Conservation (phyloP, 2,329 filamentous ascomycete genomes). For the Epichloe glyceriae region DNA sequence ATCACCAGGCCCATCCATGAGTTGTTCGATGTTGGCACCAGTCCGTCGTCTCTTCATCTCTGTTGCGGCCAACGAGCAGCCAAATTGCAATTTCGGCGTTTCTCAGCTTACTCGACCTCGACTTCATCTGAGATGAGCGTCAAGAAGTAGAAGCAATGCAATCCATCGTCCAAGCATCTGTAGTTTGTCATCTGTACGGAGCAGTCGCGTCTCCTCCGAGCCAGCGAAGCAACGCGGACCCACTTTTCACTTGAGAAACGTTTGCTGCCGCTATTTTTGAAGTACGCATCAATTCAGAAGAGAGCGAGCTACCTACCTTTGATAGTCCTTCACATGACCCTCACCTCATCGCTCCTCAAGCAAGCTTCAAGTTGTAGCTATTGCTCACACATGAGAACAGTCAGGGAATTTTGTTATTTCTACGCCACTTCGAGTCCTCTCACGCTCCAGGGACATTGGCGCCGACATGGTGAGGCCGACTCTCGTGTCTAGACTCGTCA, state of each 20-base stretch:
- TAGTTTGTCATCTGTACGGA: too few species aligned
- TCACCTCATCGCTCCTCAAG: neutral
- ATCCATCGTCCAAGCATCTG: too few species aligned
- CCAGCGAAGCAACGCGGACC: neutral
- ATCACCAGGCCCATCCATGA: neutral
- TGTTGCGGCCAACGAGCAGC: too few species aligned
- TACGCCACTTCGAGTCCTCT: neutral
- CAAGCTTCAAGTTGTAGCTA: too few species aligned
- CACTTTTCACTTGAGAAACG: conserved; percentile 1
- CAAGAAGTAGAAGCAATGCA: too few species aligned
- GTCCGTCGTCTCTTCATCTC: too few species aligned
- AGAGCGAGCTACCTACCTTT: neutral
- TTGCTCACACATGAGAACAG: neutral
- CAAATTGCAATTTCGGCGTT: too few species aligned
- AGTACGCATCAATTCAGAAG: neutral
- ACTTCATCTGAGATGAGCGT: too few species aligned
- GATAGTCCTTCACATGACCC: neutral
- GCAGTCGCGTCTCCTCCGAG: too few species aligned
- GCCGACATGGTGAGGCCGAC: conserved; percentile 1
- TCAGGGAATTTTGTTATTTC: neutral
- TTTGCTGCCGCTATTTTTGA: too few species aligned
- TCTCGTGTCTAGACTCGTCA: neutral
- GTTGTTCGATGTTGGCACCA: too few species aligned
- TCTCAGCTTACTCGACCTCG: too few species aligned
- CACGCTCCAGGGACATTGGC: neutral